Evolutionary conservation across 2,329 filamentous ascomycete genomes (phyloP).

Genomic region (Pyricularia sp.): DNA sequence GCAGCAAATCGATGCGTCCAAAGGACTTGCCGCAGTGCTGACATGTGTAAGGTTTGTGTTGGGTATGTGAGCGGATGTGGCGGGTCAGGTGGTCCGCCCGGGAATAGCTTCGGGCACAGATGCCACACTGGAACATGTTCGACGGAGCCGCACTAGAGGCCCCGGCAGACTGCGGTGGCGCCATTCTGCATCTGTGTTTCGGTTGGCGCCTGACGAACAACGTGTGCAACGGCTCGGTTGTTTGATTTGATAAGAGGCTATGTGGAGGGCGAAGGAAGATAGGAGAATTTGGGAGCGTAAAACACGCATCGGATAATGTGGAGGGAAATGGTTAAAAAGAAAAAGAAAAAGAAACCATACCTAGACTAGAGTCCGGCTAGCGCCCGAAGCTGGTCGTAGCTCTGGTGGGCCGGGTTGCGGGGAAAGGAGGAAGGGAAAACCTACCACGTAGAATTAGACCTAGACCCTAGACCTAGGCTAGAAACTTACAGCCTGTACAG

Average conservation of each 20-base stretch:
- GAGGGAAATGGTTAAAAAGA: too few species aligned
- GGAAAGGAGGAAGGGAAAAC: too few species aligned
- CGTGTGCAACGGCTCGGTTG: neutral
- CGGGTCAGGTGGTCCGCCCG: constrained; percentile 2
- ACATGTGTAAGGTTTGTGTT: neutral
- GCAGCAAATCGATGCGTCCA: neutral
- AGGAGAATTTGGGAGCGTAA: neutral
- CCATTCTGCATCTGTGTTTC: neutral
- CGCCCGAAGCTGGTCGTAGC: too few species aligned
- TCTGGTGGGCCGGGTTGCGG: neutral
- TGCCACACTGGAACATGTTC: constrained; percentile 1
- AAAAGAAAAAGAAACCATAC: too few species aligned
- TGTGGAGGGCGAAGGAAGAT: neutral
- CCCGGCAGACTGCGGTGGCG: neutral
- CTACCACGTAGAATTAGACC: too few species aligned
- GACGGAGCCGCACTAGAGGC: neutral
- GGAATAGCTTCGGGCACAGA: neutral
- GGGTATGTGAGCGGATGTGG: neutral
- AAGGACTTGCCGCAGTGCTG: constrained; percentile 3
- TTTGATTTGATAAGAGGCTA: neutral
- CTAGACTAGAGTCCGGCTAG: too few species aligned
- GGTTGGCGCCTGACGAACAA: neutral
- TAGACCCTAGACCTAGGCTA: too few species aligned
- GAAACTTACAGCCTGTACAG: neutral
- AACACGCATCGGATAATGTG: neutral